phyloP scores from a whole-genome alignment of 805 yeast genomes.

The Metschnikowia amazonensis region DNA sequence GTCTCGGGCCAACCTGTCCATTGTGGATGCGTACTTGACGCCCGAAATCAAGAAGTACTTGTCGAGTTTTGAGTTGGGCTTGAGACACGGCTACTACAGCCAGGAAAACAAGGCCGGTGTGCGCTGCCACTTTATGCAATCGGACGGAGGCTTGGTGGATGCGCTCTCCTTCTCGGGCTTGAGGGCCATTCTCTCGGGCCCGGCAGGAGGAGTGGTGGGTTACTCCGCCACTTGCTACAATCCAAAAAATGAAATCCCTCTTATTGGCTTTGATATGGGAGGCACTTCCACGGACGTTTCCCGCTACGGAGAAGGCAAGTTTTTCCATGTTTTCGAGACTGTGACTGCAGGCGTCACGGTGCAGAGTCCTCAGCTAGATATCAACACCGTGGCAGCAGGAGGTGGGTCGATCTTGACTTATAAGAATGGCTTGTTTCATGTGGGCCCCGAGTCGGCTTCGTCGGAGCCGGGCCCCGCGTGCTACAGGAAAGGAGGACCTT shows the following conservation, averaged over 20 bases:
- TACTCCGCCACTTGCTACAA: conserved; percentile 74
- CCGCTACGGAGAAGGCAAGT: conserved; percentile 34
- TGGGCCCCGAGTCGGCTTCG: conserved; percentile 21
- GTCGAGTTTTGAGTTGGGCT: conserved; percentile 37
- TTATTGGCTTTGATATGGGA: conserved; percentile 46
- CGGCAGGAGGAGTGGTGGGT: conserved; percentile 98
- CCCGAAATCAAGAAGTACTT: conserved; percentile 37
- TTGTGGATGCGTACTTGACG: conserved; percentile 42
- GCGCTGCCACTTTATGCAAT: conserved; percentile 83
- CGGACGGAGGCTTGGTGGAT: conserved; percentile 92
- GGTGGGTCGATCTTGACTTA: conserved; percentile 36
- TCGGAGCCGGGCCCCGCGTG: conserved; percentile 22
- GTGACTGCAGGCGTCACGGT: conserved; percentile 43
- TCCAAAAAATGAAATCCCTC: conserved; percentile 47
- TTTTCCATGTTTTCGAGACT: conserved; percentile 43
- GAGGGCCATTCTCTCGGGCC: conserved; percentile 87
- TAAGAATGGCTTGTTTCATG: conserved; percentile 20
- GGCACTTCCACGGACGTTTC: conserved; percentile 47
- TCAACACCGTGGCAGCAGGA: conserved; percentile 46
- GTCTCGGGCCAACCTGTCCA: conserved; percentile 39
- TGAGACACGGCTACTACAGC: conserved; percentile 33
- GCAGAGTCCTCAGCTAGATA: conserved; percentile 44
- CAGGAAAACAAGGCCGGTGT: conserved; percentile 38
- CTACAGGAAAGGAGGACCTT: conserved; percentile 21
- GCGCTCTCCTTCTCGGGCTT: conserved; percentile 82